Percentiles rank a stretch among this genome's conserved stretches.
These are phyloP conservation scores for Sextonia rubra DNA, from an alignment of 164 flowering plant species.

Conservation along the genomic window DNA sequence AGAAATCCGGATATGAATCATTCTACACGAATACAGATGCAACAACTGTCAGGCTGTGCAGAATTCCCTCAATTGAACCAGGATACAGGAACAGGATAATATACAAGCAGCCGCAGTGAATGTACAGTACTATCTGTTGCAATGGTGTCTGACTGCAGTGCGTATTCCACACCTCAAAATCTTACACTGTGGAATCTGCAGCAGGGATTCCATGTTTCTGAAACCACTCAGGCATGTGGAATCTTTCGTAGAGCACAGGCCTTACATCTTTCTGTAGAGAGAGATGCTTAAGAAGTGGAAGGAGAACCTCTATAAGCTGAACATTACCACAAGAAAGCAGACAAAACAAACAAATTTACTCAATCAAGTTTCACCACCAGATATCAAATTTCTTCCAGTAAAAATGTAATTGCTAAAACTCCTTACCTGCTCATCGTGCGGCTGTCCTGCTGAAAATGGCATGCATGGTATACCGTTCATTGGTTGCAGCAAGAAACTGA, in stretches of 20 bases:
- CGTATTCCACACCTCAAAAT: not conserved
- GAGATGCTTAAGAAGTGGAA: conserved; percentile 81
- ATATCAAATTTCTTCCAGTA: not conserved
- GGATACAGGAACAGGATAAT: not conserved
- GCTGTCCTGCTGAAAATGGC: conserved; percentile 87
- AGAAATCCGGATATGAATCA: not conserved
- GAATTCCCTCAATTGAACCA: not conserved
- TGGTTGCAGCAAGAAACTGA: conserved; percentile 95
- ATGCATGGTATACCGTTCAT: conserved; percentile 90
- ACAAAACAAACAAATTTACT: not conserved
- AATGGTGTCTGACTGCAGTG: not conserved
- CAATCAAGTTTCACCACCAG: not conserved
- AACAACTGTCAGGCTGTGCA: not conserved
- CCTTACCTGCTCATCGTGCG: conserved; percentile 84
- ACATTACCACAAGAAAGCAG: not conserved
- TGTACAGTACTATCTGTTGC: not conserved
- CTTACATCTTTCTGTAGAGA: conserved; percentile 76
- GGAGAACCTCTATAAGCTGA: conserved; percentile 84
- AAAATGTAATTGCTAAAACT: not conserved
- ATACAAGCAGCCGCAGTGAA: not conserved
- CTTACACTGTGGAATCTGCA: conserved; percentile 5
- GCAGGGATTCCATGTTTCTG: conserved; percentile 81
- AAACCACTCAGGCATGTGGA: conserved; percentile 97
- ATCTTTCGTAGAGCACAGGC: conserved; percentile 69
- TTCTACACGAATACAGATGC: not conserved